Evolutionary conservation across 345 rosid species (phyloP).

Genomic region (Eucalyptus brandiana): DNA sequence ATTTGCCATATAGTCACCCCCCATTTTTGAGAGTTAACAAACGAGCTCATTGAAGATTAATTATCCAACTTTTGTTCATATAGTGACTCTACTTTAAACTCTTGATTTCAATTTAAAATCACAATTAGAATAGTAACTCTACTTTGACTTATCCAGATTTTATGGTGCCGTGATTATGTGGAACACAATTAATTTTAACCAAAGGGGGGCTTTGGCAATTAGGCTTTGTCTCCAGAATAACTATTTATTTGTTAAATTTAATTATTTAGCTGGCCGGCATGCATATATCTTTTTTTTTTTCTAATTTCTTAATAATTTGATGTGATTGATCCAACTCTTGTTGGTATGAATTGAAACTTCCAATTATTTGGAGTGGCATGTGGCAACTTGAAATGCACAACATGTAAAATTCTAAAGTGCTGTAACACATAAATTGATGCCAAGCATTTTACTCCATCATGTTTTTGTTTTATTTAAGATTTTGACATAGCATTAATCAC

Average conservation of each 20-base stretch:
- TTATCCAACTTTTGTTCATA: too few species aligned
- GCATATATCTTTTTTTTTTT: background rate
- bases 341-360: background rate
- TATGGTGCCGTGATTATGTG: background rate
- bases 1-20: background rate
- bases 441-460: background rate
- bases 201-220: background rate
- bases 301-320: background rate
- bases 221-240: background rate
- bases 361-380: background rate
- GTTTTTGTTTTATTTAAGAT: background rate
- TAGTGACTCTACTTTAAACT: too few species aligned
- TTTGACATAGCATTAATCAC: fast-evolving
- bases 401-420: background rate
- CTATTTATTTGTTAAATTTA: too few species aligned
- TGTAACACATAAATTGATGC: background rate
- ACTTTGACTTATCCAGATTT: too few species aligned
- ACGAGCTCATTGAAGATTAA: background rate
- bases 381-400: background rate
- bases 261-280: too few species aligned
- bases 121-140: too few species aligned
- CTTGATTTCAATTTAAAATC: too few species aligned
- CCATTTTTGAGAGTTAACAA: background rate
- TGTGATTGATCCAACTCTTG: background rate
- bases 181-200: background rate